phyloP scores from a whole-genome alignment of 192 early-diverging fungal genomes.

The Dispira simplex region DNA sequence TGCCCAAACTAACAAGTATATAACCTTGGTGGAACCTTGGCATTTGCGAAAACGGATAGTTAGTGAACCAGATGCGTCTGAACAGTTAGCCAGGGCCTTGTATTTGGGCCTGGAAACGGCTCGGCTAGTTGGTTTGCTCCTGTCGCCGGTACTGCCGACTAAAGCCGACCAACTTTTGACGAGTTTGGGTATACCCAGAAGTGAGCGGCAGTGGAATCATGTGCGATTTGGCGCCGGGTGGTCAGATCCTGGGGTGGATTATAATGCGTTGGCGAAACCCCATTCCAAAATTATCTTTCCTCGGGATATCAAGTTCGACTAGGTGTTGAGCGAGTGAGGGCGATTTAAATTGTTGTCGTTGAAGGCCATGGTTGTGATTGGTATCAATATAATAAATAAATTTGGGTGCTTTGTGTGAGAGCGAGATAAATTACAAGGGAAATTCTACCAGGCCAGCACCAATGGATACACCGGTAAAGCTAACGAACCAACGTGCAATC shows the following conservation, averaged over 20 bases:
- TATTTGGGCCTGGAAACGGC: constrained; percentile 62
- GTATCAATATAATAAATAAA: no score
- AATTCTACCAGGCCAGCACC: no score
- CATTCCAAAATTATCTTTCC: constrained; percentile 8
- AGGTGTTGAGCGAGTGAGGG: no score
- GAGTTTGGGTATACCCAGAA: constrained; percentile 33
- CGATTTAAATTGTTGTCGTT: no score
- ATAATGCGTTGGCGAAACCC: background rate
- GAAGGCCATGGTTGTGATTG: no score
- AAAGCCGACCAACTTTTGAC: constrained; percentile 53
- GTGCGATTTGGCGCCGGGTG: constrained; percentile 44
- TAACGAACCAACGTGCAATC: no score
- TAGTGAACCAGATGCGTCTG: constrained; percentile 13
- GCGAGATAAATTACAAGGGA: no score
- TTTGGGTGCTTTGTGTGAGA: no score
- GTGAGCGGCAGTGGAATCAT: constrained; percentile 42
- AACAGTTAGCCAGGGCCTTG: constrained; percentile 40
- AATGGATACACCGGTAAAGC: no score
- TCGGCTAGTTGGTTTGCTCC: constrained; percentile 50
- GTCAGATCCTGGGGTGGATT: constrained; percentile 16
- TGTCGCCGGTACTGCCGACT: constrained; percentile 76
- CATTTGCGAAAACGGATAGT: constrained; percentile 35
- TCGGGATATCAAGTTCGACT: background rate
- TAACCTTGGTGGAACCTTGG: constrained; percentile 68
- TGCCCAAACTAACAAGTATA: constrained; percentile 53